Conservation (phyloP, 2,329 filamentous ascomycete genomes). For the Epichloe scottii region DNA sequence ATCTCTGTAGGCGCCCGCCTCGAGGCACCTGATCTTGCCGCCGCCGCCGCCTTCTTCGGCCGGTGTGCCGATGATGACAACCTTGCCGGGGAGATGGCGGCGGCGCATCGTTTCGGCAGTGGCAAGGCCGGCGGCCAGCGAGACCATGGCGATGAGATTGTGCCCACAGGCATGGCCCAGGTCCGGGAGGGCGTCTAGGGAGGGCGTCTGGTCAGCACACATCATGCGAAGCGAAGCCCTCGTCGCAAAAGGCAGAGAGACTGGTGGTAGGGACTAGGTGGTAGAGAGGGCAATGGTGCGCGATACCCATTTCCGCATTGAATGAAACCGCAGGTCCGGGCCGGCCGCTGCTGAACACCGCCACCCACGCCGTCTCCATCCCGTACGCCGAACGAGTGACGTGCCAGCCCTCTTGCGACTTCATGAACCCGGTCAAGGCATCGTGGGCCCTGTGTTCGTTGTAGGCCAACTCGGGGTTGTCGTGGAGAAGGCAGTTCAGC, state of each 20-base stretch:
- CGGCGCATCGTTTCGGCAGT: conserved; percentile 30
- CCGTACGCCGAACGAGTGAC: conserved; percentile 28
- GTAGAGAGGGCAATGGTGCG: neutral
- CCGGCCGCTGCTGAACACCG: conserved; percentile 23
- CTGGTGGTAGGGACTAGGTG: neutral
- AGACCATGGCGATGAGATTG: conserved; percentile 30
- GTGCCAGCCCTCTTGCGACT: conserved; percentile 21
- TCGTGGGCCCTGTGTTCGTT: conserved; percentile 30
- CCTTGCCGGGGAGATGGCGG: conserved; percentile 28
- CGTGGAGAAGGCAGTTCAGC: conserved; percentile 29
- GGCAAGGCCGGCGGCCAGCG: conserved; percentile 32
- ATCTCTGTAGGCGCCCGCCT: conserved; percentile 25
- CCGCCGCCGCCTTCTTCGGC: conserved; percentile 33
- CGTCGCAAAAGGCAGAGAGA: too few relatives aligned
- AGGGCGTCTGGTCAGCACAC: neutral
- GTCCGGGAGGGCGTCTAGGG: conserved; percentile 26
- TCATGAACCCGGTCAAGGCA: conserved; percentile 24
- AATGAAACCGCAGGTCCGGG: conserved; percentile 27
- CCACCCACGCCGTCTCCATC: conserved; percentile 32
- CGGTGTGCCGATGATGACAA: conserved; percentile 36
- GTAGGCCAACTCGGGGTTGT: conserved; percentile 29
- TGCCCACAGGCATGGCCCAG: conserved; percentile 42
- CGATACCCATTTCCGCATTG: conserved; percentile 24
- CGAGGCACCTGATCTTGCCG: conserved; percentile 32
- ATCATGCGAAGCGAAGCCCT: neutral